phyloP scores from a whole-genome alignment of 2,329 filamentous ascomycete genomes.

The Penicillium sp. region DNA sequence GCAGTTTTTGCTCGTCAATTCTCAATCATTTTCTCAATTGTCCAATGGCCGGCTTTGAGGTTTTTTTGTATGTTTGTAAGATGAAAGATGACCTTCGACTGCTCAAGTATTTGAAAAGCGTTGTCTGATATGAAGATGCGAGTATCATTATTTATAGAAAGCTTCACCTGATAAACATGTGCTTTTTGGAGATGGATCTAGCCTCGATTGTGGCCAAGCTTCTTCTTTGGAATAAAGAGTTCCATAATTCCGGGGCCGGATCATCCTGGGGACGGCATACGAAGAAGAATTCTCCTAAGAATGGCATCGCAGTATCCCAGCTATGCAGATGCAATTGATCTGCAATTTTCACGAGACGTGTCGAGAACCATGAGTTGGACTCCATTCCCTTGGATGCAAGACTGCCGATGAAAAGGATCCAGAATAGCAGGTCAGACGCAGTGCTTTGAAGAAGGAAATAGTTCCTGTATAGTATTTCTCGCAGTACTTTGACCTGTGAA shows the following conservation, averaged over 20 bases:
- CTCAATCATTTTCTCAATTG: too few relatives aligned
- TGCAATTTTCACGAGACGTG: slow-evolving; percentile 8
- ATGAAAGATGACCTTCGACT: too few relatives aligned
- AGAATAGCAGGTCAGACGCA: slow-evolving; percentile 17
- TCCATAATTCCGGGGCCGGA: slow-evolving; percentile 12
- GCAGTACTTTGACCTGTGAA: slow-evolving; percentile 8
- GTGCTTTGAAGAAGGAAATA: not conserved
- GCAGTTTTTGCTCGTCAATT: too few relatives aligned
- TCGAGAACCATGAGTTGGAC: slow-evolving; percentile 18
- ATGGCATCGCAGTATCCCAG: slow-evolving; percentile 9
- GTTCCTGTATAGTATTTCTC: slow-evolving; percentile 5
- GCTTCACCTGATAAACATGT: too few relatives aligned
- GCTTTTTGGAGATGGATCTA: too few relatives aligned
- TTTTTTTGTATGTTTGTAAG: too few relatives aligned
- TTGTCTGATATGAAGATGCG: too few relatives aligned
- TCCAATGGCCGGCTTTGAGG: too few relatives aligned
- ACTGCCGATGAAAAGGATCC: slow-evolving; percentile 22
- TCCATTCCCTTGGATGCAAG: slow-evolving; percentile 18
- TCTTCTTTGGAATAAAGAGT: slow-evolving; percentile 5
- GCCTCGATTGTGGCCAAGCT: too few relatives aligned
- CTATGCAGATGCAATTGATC: slow-evolving; percentile 8
- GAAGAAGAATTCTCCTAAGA: slow-evolving; percentile 20
- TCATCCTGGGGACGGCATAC: slow-evolving; percentile 8
- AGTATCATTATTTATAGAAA: too few relatives aligned
- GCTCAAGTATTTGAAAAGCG: too few relatives aligned